Conservation (phyloP, 1,284 basidiomycete genomes). For the Ustilago vetiveriae region DNA sequence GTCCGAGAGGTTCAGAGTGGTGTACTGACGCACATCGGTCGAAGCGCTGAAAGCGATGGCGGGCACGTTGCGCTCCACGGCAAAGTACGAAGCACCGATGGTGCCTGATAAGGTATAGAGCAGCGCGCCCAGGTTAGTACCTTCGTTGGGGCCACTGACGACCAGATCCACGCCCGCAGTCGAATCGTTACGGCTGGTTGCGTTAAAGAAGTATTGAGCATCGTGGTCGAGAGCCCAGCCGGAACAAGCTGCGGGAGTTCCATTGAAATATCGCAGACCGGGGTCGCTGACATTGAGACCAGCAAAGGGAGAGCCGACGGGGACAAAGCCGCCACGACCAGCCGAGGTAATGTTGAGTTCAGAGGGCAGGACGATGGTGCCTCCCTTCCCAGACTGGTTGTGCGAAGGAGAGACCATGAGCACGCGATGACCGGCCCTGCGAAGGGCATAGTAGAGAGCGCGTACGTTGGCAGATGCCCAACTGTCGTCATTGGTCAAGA, state of each 20-base stretch:
- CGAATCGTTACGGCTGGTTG: constrained; percentile 11
- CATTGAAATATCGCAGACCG: constrained; percentile 53
- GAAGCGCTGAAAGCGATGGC: constrained; percentile 57
- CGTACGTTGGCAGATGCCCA: constrained; percentile 48
- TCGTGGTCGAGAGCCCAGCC: constrained; percentile 53
- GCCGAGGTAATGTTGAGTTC: constrained; percentile 45
- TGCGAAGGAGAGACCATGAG: constrained; percentile 49
- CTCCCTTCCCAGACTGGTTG: constrained; percentile 59
- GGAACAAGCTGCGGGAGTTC: constrained; percentile 47
- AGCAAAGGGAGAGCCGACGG: constrained; percentile 37
- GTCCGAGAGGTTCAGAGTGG: constrained; percentile 39
- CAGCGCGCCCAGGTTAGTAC: constrained; percentile 54
- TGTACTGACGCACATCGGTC: constrained; percentile 42
- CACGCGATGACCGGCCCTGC: constrained; percentile 55
- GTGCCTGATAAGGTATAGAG: constrained; percentile 59
- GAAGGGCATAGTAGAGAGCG: constrained; percentile 59
- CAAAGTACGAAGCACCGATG: constrained; percentile 53
- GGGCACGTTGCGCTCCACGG: constrained; percentile 51
- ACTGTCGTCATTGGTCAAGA: constrained; percentile 57
- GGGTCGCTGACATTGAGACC: constrained; percentile 41
- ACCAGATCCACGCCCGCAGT: constrained; percentile 39
- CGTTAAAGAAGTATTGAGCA: constrained; percentile 42
- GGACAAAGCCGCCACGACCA: constrained; percentile 45
- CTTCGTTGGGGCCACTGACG: constrained; percentile 47
- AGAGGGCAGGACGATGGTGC: constrained; percentile 56